phyloP scores from a whole-genome alignment of 257 asterid species.

The Gynochthodes officinalis region DNA sequence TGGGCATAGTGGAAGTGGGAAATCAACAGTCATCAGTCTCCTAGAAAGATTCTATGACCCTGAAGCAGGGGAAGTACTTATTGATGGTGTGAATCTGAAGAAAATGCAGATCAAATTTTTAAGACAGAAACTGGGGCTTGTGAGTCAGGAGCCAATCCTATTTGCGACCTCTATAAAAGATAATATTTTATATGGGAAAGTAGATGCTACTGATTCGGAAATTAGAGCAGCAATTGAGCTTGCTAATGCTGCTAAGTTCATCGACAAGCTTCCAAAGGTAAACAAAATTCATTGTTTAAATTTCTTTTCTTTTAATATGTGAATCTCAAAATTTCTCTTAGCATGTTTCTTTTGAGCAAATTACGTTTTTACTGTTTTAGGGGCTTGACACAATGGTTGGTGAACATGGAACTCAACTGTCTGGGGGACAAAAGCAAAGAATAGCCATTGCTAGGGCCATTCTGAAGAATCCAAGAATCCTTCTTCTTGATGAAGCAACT shows the following conservation, averaged over 20 bases:
- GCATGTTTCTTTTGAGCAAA: not conserved
- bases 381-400: conserved; percentile 86
- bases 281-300: not conserved
- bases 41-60: conserved; percentile 78
- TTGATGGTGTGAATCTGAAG: conserved; percentile 55
- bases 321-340: not conserved
- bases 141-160: conserved; percentile 72
- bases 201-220: conserved; percentile 63
- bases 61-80: conserved; percentile 49
- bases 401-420: conserved; percentile 75
- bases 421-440: conserved; percentile 89
- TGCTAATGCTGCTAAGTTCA: conserved; percentile 81
- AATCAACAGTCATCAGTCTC: conserved; percentile 63
- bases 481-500: conserved; percentile 89
- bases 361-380: conserved; percentile 25
- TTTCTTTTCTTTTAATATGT: not conserved
- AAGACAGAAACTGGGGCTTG: conserved; percentile 60
- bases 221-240: conserved; percentile 59
- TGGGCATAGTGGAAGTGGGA: conserved; percentile 90
- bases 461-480: conserved; percentile 67
- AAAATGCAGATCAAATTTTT: conserved; percentile 48
- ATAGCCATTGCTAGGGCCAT: conserved; percentile 83
- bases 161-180: conserved; percentile 53
- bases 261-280: conserved; percentile 62
- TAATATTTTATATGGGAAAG: conserved; percentile 61